Conservation (phyloP, 805 yeast species). For the Yamadazyma insecticola region DNA sequence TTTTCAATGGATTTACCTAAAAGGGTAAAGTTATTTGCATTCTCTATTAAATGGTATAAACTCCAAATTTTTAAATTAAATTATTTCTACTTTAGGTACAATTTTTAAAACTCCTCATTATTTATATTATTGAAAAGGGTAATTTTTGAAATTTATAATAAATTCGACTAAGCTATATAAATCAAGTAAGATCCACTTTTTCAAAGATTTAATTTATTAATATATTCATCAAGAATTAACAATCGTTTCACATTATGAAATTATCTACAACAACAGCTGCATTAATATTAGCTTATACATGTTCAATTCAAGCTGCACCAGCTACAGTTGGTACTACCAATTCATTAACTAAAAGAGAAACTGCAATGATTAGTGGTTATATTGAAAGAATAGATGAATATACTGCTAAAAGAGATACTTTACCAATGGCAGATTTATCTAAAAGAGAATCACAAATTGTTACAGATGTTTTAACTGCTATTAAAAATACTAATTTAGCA, state of each 20-base stretch:
- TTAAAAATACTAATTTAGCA: slow-evolving; percentile 33
- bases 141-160: too few relatives aligned
- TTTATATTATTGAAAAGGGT: too few relatives aligned
- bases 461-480: slow-evolving; percentile 34
- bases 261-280: slow-evolving; percentile 26
- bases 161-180: too few relatives aligned
- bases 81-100: too few relatives aligned
- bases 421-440: slow-evolving; percentile 18
- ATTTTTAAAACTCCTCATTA: too few relatives aligned
- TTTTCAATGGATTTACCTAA: neutral
- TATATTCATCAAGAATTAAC: slow-evolving; percentile 1
- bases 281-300: slow-evolving; percentile 21
- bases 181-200: too few relatives aligned
- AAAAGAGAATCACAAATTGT: slow-evolving; percentile 38
- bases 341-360: slow-evolving; percentile 18
- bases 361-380: slow-evolving; percentile 19
- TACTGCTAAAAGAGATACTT: slow-evolving; percentile 25
- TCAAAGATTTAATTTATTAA: too few relatives aligned
- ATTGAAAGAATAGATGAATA: slow-evolving; percentile 24
- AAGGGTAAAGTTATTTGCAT: neutral
- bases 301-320: slow-evolving; percentile 33
- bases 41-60: too few relatives aligned
- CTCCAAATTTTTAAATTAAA: too few relatives aligned
- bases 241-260: slow-evolving; percentile 21
- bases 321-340: slow-evolving; percentile 13